A percentile compares a stretch with the other conserved stretches of the same genome.
Evolutionary conservation across 805 yeast species (phyloP).

Genomic region (Sungouiozyma intestinalis): DNA sequence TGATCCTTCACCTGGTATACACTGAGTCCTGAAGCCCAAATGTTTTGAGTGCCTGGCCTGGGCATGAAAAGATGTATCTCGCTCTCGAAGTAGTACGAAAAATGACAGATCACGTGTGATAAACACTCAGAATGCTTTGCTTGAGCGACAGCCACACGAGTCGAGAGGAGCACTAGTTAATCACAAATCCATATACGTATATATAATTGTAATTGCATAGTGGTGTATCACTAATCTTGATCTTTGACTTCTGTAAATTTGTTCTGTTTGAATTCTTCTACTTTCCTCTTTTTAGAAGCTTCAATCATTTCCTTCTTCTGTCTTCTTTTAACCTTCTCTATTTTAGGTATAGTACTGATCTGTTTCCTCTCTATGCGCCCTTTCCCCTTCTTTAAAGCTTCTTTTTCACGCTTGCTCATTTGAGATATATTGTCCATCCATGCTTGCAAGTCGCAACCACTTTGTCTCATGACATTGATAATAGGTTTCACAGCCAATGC

Average conservation of each 20-base stretch:
- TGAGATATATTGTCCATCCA: constrained; percentile 77
- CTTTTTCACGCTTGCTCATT: constrained; percentile 52
- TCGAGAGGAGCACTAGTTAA: no score
- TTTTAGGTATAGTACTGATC: constrained; percentile 76
- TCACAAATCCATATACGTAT: no score
- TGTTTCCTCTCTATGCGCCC: constrained; percentile 43
- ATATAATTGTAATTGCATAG: background rate
- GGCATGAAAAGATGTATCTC: no score
- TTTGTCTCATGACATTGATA: constrained; percentile 89
- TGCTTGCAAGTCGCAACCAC: constrained; percentile 61
- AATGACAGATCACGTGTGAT: no score
- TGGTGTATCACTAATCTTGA: background rate
- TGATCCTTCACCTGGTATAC: no score
- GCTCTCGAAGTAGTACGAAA: no score
- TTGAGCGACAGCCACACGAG: no score
- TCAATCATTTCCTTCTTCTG: constrained; percentile 61
- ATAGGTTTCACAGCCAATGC: constrained; percentile 64
- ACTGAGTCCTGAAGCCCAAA: no score
- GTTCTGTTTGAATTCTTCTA: background rate
- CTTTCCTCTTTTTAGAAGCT: constrained; percentile 57
- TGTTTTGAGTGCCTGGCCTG: no score
- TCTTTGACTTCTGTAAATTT: constrained; percentile 1
- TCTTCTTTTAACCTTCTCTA: constrained; percentile 52
- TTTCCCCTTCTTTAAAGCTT: constrained; percentile 45
- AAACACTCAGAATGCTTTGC: no score